Percentiles rank a stretch among this genome's conserved stretches.
Conservation (phyloP, 495 filamentous ascomycete species). For the Halenospora varia region DNA sequence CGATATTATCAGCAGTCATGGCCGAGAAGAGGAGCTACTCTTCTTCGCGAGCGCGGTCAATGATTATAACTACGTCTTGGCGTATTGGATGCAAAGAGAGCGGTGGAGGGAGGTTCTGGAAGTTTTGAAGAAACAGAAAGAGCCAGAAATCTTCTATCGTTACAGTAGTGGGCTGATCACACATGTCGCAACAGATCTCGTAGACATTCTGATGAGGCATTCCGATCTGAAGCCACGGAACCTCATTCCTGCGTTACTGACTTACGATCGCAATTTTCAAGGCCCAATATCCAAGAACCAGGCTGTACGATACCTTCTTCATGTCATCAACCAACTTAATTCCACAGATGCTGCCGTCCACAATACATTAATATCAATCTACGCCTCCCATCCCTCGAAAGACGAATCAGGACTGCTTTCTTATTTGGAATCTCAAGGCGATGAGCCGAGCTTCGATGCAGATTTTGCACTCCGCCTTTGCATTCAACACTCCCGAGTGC, state of each 20-base stretch:
- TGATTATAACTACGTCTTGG: constrained; percentile 90
- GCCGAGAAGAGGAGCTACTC: constrained; percentile 85
- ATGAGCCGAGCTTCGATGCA: constrained; percentile 77
- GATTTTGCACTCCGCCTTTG: constrained; percentile 96
- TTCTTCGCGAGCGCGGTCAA: constrained; percentile 83
- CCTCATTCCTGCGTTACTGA: constrained; percentile 87
- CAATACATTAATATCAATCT: constrained; percentile 94
- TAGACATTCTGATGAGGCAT: constrained; percentile 93
- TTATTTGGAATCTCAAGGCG: constrained; percentile 74
- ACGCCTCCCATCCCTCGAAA: constrained; percentile 76
- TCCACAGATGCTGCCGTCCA: constrained; percentile 87
- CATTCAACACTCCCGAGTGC: constrained; percentile 86
- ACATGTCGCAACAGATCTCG: constrained; percentile 73
- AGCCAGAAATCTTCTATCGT: constrained; percentile 89
- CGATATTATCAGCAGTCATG: constrained; percentile 93
- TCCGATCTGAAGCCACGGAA: constrained; percentile 79
- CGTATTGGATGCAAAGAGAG: constrained; percentile 96
- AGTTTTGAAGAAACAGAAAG: constrained; percentile 86
- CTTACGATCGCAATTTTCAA: constrained; percentile 76
- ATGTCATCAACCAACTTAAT: constrained; percentile 83
- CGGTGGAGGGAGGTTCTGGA: constrained; percentile 86
- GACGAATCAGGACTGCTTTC: constrained; percentile 81
- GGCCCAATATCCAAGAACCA: constrained; percentile 73
- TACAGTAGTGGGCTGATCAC: constrained; percentile 96
- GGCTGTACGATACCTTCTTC: constrained; percentile 89